Evolutionary conservation across 495 filamentous ascomycete genomes (phyloP).

Genomic region (Tuber borchii): DNA sequence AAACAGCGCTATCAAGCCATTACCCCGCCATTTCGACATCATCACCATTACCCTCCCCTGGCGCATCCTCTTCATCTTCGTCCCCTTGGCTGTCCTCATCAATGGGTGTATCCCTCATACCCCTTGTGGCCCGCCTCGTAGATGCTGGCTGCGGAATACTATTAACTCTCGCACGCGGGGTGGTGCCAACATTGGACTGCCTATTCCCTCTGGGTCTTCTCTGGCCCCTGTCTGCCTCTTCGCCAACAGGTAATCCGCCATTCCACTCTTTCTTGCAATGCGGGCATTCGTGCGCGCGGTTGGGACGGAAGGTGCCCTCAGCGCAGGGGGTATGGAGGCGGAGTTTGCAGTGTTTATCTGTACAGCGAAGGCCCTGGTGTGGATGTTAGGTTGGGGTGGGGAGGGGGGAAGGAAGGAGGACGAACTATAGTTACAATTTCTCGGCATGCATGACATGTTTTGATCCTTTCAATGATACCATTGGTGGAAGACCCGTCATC

Average conservation of each 20-base stretch:
- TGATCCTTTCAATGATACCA: conserved; percentile 54
- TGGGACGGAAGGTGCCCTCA: conserved; percentile 62
- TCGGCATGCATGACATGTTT: conserved; percentile 80
- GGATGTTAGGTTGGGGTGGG: neutral
- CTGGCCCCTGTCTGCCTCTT: conserved; percentile 53
- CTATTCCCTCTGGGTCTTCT: conserved; percentile 3
- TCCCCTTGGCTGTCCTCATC: conserved; percentile 36
- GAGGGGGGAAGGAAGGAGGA: neutral
- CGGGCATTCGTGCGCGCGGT: conserved; percentile 61
- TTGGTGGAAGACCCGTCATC: conserved; percentile 49
- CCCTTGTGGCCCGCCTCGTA: conserved; percentile 47
- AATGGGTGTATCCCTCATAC: conserved; percentile 43
- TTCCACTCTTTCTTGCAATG: conserved; percentile 66
- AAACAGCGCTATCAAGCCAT: neutral
- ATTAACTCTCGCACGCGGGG: conserved; percentile 5
- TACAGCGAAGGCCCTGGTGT: conserved; percentile 64
- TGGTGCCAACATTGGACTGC: conserved; percentile 8
- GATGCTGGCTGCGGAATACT: conserved; percentile 41
- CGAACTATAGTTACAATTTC: conserved; percentile 69
- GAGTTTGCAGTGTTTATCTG: conserved; percentile 57
- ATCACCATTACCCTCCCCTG: conserved; percentile 23
- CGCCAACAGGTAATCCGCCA: conserved; percentile 70
- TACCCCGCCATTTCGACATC: conserved; percentile 3
- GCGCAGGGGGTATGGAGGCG: conserved; percentile 75
- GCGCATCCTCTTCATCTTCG: conserved; percentile 9